Evolutionary conservation across 345 rosid genomes (phyloP).

Genomic region (Kernera saxatilis): DNA sequence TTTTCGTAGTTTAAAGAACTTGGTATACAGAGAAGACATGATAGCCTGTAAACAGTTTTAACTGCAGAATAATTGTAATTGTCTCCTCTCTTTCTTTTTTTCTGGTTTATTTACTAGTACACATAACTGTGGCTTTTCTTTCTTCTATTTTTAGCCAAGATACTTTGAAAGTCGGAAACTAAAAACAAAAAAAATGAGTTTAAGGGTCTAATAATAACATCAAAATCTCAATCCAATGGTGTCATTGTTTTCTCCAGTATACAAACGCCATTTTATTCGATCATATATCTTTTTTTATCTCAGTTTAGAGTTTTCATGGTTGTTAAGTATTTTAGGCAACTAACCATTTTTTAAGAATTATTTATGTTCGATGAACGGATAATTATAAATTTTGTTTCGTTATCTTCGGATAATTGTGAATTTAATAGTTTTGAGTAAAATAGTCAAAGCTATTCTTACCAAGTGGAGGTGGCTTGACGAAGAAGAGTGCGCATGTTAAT

Average conservation of each 20-base stretch:
- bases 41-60: slow-evolving; percentile 14
- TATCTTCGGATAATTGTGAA: not conserved
- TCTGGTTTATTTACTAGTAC: not conserved
- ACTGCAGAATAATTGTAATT: slow-evolving; percentile 20
- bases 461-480: slow-evolving; percentile 50
- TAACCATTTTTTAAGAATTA: too few relatives aligned
- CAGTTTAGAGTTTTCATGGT: too few relatives aligned
- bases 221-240: not conserved
- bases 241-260: too few relatives aligned
- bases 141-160: not conserved
- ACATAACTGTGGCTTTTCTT: not conserved
- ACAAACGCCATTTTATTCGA: too few relatives aligned
- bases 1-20: slow-evolving; percentile 22
- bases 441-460: slow-evolving; percentile 28
- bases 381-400: not conserved
- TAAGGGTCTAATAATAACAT: not conserved
- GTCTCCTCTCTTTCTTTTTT: not conserved
- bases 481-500: slow-evolving; percentile 68
- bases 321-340: too few relatives aligned
- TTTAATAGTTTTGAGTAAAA: not conserved
- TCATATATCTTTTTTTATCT: too few relatives aligned
- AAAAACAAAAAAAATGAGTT: not conserved
- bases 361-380: not conserved
- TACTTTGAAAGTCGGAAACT: not conserved
- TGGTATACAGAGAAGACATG: slow-evolving; percentile 20